Evolutionary conservation across 1,139 yeast species (phyloP), one percentile per base, ranked within the genome.

Genomic region (Geotrichum macrosporum): DNA sequence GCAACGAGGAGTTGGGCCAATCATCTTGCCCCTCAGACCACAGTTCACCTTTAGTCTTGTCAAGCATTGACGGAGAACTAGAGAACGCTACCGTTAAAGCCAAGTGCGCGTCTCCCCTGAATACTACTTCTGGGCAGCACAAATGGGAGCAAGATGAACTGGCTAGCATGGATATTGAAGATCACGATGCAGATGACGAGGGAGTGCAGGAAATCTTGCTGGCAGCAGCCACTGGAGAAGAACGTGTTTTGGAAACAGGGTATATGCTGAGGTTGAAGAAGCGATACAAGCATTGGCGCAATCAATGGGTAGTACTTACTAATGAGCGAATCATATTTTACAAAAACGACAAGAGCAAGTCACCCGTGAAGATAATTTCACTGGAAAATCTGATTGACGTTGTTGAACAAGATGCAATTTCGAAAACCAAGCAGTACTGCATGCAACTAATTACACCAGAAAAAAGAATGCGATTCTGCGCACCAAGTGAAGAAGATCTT

Each of bases 391-490:
- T 78, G n/a, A 60, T 72, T 12, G 82, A 77, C 55, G 78, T 73
- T 24, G 74, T 76, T 35, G 82, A 77, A 52, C 59, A 76, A 37
- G 81, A 77, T 48, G 73, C 78, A 1, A 47, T 74, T 20, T 68
- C 76, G 5, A 67, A 65, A 45, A 59, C 73, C 8, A 74, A 71
- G 51, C 55, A 57, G 35, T 74, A 72, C 67, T 76, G 81, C 54
- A 60, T 77, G 57, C 61, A 75, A 46, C 18, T 77, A 19, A 74
- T 77, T 30, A 74, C 80, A 0, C 72, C 76, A 0, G 60, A 61
- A 39, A 75, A 75, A 53, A 61, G 77, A 43, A 54, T 73, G 21
- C 59, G 77, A 33, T 68, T 77, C 52, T 68, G 78, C 54, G 74
- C 74, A 1, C 62, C 63, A 16, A 60, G 63, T 21, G 81, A 76